Conservation (phyloP, 495 filamentous ascomycete genomes). For the Xylaria castorea region DNA sequence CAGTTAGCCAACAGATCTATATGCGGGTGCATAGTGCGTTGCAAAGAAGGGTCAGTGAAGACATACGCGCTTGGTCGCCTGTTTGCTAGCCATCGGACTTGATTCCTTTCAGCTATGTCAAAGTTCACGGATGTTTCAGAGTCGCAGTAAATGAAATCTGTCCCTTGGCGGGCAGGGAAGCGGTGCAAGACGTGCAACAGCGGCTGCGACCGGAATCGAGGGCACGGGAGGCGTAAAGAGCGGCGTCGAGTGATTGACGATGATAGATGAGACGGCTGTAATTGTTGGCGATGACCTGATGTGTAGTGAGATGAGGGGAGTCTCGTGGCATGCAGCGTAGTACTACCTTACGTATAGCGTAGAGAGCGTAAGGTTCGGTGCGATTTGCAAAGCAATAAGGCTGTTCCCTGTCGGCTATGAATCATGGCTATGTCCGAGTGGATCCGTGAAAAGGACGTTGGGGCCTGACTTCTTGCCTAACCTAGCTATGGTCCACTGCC, state of each 20-base stretch:
- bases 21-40: neutral
- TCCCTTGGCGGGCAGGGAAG: slow-evolving; percentile 5
- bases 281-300: neutral
- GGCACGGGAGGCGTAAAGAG: neutral
- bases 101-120: neutral
- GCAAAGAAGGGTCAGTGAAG: slow-evolving; percentile 18
- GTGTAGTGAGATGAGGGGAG: neutral
- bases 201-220: neutral
- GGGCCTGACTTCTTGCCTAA: slow-evolving; percentile 5
- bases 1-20: slow-evolving; percentile 18
- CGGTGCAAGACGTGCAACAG: neutral
- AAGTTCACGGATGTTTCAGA: neutral
- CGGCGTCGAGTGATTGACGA: neutral
- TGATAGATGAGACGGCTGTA: neutral
- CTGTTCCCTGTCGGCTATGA: slow-evolving; percentile 16
- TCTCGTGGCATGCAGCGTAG: slow-evolving; percentile 1
- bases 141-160: slow-evolving; percentile 3
- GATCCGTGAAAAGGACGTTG: slow-evolving; percentile 3
- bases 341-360: too few relatives aligned
- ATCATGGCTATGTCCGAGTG: slow-evolving; percentile 12
- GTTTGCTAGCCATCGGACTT: slow-evolving; percentile 76
- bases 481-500: neutral
- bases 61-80: slow-evolving; percentile 83
- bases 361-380: neutral
- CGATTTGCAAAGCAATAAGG: neutral